Conservation (phyloP, 352 stramenopile species). For the Phytophthora citricola region DNA sequence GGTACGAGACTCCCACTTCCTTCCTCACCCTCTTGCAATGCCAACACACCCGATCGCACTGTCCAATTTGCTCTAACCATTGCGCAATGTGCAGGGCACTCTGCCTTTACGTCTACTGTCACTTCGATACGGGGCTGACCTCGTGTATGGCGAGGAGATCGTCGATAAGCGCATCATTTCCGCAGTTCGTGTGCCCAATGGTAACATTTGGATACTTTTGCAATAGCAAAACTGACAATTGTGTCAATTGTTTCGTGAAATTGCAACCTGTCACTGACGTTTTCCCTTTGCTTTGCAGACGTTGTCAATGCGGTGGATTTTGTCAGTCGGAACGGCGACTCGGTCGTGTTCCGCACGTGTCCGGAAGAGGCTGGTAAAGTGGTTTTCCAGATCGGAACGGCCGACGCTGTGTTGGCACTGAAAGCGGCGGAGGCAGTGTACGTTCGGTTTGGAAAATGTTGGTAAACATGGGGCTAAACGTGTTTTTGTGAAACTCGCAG, state of each 20-base stretch:
- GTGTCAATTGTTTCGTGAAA: not conserved
- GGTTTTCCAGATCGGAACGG: conserved; percentile 92
- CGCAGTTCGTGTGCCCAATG: conserved; percentile 86
- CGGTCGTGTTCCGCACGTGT: conserved; percentile 90
- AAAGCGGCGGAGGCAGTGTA: conserved; percentile 82
- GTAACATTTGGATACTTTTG: conserved; percentile 19
- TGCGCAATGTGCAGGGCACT: conserved; percentile 69
- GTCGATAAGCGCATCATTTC: conserved; percentile 93
- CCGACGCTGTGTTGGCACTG: conserved; percentile 75
- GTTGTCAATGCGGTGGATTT: conserved; percentile 91
- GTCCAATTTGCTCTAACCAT: conserved; percentile 14
- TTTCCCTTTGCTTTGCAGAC: conserved; percentile 33
- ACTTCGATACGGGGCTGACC: conserved; percentile 91
- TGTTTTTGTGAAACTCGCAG: conserved; percentile 29
- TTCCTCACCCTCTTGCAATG: conserved; percentile 2
- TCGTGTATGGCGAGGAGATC: conserved; percentile 96
- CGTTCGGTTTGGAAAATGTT: conserved; percentile 21
- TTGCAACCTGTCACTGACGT: conserved; percentile 1
- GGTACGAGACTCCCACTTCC: conserved; percentile 44
- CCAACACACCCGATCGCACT: not conserved
- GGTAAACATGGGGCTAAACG: too few relatives aligned
- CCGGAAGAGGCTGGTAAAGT: conserved; percentile 80
- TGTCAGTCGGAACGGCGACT: conserved; percentile 83
- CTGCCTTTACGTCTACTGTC: conserved; percentile 92
- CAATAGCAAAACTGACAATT: not conserved